phyloP scores from a whole-genome alignment of 225 moss, liverwort and hornwort species.

The Anthoceros angustus region DNA sequence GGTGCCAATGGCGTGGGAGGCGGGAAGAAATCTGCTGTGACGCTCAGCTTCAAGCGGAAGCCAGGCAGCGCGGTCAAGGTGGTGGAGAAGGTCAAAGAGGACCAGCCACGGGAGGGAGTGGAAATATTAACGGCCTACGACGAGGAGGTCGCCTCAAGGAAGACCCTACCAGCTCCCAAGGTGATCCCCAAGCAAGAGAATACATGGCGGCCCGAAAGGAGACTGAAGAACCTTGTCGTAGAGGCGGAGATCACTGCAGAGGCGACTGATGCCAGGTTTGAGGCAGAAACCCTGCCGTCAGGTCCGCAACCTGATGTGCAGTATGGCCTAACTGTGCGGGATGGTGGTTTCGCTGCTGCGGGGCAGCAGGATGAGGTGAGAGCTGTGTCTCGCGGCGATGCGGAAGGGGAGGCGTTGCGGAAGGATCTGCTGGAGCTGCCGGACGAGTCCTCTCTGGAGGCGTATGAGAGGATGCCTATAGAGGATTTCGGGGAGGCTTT shows the following conservation, averaged over 20 bases:
- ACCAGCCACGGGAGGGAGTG: background rate
- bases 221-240: conserved; percentile 82
- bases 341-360: conserved; percentile 4
- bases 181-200: conserved; percentile 78
- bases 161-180: background rate
- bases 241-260: conserved; percentile 36
- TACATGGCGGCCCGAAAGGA: conserved; percentile 83
- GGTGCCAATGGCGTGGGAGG: no score
- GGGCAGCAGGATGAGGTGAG: conserved; percentile 7
- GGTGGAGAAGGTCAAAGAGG: background rate
- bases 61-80: background rate
- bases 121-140: background rate
- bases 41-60: background rate
- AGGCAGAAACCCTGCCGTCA: conserved; percentile 40
- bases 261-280: conserved; percentile 53
- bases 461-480: conserved; percentile 67
- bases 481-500: conserved; percentile 83
- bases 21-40: background rate
- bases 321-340: conserved; percentile 46
- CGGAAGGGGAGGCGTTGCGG: conserved; percentile 60
- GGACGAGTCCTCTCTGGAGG: conserved; percentile 54
- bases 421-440: conserved; percentile 50
- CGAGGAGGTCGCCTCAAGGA: background rate
- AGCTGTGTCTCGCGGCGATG: conserved; percentile 27
- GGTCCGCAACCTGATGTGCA: conserved; percentile 35